Percentiles rank a stretch among this genome's conserved stretches.
Evolutionary conservation across 108 stramenopile species (phyloP).

Genomic region (Cyclotella sp.): DNA sequence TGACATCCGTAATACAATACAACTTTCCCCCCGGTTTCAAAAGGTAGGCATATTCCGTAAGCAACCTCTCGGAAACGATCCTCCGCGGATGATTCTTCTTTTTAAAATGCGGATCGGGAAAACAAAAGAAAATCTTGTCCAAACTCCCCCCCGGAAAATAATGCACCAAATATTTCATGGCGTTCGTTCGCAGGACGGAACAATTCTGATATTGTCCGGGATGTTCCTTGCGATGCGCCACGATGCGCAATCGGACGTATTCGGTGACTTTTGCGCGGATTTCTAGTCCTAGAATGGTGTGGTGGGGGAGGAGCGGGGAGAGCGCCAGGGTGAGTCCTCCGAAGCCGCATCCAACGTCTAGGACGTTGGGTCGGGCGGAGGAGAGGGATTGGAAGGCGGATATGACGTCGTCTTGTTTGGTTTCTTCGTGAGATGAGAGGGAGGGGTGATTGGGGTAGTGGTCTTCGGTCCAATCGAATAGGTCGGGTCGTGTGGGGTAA

Average conservation of each 20-base stretch:
- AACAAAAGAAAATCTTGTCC: slow-evolving; percentile 94
- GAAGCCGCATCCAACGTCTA: slow-evolving; percentile 99
- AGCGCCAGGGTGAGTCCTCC: slow-evolving; percentile 93
- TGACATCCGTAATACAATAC: slow-evolving; percentile 97
- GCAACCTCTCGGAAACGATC: slow-evolving; percentile 82
- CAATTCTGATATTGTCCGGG: slow-evolving; percentile 85
- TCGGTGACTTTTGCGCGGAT: slow-evolving; percentile 97
- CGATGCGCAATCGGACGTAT: slow-evolving; percentile 94
- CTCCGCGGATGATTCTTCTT: slow-evolving; percentile 96
- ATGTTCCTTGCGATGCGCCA: slow-evolving; percentile 82
- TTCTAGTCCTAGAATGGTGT: slow-evolving; percentile 93
- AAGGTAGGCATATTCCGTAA: slow-evolving; percentile 94
- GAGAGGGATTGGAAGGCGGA: slow-evolving; percentile 16
- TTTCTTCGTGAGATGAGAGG: slow-evolving; percentile 14
- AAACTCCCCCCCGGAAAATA: slow-evolving; percentile 66
- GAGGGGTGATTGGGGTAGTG: slow-evolving; percentile 71
- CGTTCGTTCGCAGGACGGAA: slow-evolving; percentile 88
- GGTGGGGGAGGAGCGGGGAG: slow-evolving; percentile 68
- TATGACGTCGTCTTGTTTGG: slow-evolving; percentile 1
- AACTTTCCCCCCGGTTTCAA: slow-evolving; percentile 77
- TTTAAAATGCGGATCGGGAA: slow-evolving; percentile 99
- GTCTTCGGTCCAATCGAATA: slow-evolving; percentile 90
- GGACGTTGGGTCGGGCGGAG: slow-evolving; percentile 59
- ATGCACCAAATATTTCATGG: slow-evolving; percentile 91
- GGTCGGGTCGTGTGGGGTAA: slow-evolving; percentile 81